Conservation (phyloP, 305 asterid species). For the Ilex paraguariensis region DNA sequence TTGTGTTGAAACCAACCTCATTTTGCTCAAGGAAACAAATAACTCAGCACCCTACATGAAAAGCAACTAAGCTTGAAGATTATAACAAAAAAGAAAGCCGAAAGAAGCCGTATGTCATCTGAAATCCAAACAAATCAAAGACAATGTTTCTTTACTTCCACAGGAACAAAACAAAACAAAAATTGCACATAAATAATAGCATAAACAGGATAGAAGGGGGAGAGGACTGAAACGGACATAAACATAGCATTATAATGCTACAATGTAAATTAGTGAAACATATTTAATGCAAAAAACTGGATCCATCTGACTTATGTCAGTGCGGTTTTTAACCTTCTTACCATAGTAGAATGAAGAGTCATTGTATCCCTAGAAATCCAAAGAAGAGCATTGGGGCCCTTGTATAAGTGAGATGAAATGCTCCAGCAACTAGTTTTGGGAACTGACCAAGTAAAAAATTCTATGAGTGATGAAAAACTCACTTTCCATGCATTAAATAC, state of each 20-base stretch:
- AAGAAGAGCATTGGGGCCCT: conserved; percentile 26
- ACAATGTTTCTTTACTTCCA: conserved; percentile 7
- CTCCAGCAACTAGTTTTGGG: conserved; percentile 15
- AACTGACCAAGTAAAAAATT: conserved; percentile 14
- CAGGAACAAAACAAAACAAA: conserved; percentile 10
- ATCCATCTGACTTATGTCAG: too few species aligned
- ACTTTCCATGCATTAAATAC: neutral
- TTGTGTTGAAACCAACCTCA: conserved; percentile 56
- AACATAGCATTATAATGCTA: too few species aligned
- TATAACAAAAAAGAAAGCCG: neutral
- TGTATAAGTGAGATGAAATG: conserved; percentile 17
- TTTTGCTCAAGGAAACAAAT: conserved; percentile 29
- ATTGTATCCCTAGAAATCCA: conserved; percentile 24
- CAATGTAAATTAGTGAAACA: too few species aligned
- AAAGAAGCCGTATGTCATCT: neutral
- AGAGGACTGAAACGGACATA: too few species aligned
- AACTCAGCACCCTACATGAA: conserved; percentile 36
- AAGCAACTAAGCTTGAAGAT: neutral
- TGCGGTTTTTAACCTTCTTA: neutral
- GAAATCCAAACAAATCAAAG: neutral
- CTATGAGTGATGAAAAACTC: neutral
- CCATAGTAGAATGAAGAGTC: conserved; percentile 18
- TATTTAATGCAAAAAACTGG: too few species aligned
- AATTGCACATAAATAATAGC: neutral
- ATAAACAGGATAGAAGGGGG: too few species aligned